A percentile compares a stretch with the other conserved stretches of the same genome.
Conservation (phyloP, 176 grass and related monocot species). For the Otatea glauca region DNA sequence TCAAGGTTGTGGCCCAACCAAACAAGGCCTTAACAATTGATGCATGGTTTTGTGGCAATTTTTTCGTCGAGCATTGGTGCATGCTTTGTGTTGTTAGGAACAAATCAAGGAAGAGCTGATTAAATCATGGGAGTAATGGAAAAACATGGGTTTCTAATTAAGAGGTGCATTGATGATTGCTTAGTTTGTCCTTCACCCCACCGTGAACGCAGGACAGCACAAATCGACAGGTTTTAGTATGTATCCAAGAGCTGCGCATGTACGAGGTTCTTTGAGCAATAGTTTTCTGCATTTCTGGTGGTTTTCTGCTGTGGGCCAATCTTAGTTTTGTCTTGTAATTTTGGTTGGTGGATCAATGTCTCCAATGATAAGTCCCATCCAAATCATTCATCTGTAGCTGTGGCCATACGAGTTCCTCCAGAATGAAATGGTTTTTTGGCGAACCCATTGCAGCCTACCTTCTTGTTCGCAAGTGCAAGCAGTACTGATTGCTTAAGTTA, state of each 20-base stretch:
- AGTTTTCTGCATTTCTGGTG: not conserved
- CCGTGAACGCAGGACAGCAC: not conserved
- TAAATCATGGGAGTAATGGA: not conserved
- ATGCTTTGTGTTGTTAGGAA: not conserved
- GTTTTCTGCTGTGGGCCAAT: not conserved
- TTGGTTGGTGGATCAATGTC: not conserved
- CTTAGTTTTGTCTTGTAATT: not conserved
- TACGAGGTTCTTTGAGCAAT: conserved; percentile 30
- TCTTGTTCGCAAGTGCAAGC: not conserved
- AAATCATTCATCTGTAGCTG: conserved; percentile 10
- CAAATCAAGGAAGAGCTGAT: not conserved
- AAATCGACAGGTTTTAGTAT: conserved; percentile 14
- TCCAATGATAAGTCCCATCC: not conserved
- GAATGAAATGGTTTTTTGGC: not conserved
- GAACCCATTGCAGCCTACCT: no score
- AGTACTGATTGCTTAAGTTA: not conserved
- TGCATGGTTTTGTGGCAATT: not conserved
- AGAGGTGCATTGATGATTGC: conserved; percentile 3
- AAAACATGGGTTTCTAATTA: not conserved
- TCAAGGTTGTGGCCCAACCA: no score
- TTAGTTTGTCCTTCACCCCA: not conserved
- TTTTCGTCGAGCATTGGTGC: not conserved
- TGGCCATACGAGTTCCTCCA: not conserved
- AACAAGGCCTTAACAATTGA: conserved; percentile 19
- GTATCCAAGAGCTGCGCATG: not conserved